These are phyloP conservation scores for Santalum album DNA, from an alignment of 164 flowering plant species.

Conservation along the genomic window DNA sequence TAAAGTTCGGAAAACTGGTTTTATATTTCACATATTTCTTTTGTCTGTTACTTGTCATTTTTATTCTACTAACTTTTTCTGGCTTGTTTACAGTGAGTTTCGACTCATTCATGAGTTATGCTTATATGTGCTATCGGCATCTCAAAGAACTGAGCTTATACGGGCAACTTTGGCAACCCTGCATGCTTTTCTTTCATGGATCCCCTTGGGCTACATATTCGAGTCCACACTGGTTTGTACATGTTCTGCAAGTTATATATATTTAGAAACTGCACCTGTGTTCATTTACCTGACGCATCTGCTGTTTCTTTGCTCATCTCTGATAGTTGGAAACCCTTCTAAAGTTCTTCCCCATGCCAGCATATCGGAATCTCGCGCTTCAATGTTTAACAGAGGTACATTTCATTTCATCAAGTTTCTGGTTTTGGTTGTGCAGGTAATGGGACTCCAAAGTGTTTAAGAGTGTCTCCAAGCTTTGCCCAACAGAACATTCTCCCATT, in stretches of 20 bases:
- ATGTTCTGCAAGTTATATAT: no score
- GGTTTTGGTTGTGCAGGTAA: not conserved
- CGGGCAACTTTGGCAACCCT: conserved; percentile 87
- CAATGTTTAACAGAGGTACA: conserved; percentile 91
- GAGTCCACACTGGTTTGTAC: conserved; percentile 89
- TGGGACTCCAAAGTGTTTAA: no score
- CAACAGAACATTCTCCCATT: no score
- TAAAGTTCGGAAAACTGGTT: no score
- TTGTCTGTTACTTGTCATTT: not conserved
- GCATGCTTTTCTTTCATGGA: conserved; percentile 99
- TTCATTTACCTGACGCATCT: not conserved
- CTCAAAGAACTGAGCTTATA: conserved; percentile 91
- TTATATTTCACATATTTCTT: no score
- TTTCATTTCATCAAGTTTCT: not conserved
- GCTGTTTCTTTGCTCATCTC: conserved; percentile 1
- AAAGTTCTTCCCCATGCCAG: conserved; percentile 68
- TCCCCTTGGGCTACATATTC: conserved; percentile 95
- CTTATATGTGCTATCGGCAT: conserved; percentile 91
- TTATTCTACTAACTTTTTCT: conserved; percentile 4
- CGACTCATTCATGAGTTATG: conserved; percentile 98
- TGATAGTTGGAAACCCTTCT: conserved; percentile 84
- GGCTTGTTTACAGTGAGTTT: conserved; percentile 67
- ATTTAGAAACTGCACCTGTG: not conserved
- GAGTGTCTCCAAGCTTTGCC: no score
- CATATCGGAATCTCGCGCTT: conserved; percentile 87